These are phyloP conservation scores for Amanita pseudoporphyria DNA, from an alignment of 768 basidiomycete species.

Conservation along the genomic window DNA sequence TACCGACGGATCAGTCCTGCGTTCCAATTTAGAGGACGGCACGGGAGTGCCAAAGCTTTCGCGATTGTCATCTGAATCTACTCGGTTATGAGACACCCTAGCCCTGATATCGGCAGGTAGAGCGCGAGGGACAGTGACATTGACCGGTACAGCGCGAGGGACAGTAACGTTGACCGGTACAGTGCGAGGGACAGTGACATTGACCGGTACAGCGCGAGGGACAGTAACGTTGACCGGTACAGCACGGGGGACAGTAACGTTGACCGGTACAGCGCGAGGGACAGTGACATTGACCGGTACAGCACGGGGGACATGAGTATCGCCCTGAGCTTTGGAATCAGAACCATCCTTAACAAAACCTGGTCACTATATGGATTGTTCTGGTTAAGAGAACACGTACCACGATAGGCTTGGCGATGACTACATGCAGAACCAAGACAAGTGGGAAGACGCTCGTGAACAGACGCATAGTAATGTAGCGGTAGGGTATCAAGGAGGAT, in stretches of 20 bases:
- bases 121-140: background rate
- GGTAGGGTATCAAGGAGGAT: background rate
- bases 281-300: background rate
- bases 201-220: no score
- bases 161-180: background rate
- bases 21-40: background rate
- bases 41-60: background rate
- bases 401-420: conserved; percentile 15
- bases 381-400: background rate
- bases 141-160: background rate
- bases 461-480: conserved; percentile 4
- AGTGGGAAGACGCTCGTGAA: conserved; percentile 8
- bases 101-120: background rate
- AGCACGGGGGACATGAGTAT: background rate
- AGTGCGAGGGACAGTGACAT: background rate
- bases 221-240: background rate
- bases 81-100: background rate
- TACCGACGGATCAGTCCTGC: background rate
- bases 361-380: background rate
- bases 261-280: background rate
- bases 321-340: background rate
- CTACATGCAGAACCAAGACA: conserved; percentile 12
- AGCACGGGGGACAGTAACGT: background rate
- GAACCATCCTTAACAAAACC: background rate
- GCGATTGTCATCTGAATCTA: background rate